Evolutionary conservation across 2,329 filamentous ascomycete species (phyloP).

Genomic region (Parascedosporium putredinis): DNA sequence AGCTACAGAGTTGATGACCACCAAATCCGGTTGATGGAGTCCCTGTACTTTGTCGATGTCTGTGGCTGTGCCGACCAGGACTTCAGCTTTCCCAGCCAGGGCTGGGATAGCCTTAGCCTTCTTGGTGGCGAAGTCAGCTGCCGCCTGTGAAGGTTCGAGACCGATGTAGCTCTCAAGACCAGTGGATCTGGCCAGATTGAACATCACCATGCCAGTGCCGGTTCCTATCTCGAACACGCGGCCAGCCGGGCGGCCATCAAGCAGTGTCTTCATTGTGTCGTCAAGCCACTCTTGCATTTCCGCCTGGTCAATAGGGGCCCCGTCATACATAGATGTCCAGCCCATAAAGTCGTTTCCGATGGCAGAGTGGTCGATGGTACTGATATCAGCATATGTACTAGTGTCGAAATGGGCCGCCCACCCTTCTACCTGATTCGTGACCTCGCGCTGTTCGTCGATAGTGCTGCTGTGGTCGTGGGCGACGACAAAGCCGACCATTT

Average conservation of each 20-base stretch:
- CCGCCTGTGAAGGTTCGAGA: constrained; percentile 17
- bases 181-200: constrained; percentile 17
- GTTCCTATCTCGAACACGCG: constrained; percentile 20
- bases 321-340: constrained; percentile 24
- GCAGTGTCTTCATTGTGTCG: constrained; percentile 17
- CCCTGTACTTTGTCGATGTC: constrained; percentile 11
- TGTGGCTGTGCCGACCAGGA: neutral
- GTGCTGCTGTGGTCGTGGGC: constrained; percentile 9
- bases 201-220: constrained; percentile 21
- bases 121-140: constrained; percentile 14
- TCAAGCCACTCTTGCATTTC: constrained; percentile 24
- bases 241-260: constrained; percentile 8
- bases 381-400: neutral
- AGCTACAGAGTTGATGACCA: constrained; percentile 18
- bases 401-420: neutral
- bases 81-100: constrained; percentile 9
- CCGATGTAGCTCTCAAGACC: constrained; percentile 17
- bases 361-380: neutral
- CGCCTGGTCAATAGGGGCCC: constrained; percentile 14
- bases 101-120: constrained; percentile 10
- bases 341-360: constrained; percentile 14
- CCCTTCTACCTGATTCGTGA: neutral
- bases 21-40: constrained; percentile 9
- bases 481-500: constrained; percentile 11
- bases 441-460: neutral